Conservation (phyloP, 768 basidiomycete species). For the Mycena galericulata region DNA sequence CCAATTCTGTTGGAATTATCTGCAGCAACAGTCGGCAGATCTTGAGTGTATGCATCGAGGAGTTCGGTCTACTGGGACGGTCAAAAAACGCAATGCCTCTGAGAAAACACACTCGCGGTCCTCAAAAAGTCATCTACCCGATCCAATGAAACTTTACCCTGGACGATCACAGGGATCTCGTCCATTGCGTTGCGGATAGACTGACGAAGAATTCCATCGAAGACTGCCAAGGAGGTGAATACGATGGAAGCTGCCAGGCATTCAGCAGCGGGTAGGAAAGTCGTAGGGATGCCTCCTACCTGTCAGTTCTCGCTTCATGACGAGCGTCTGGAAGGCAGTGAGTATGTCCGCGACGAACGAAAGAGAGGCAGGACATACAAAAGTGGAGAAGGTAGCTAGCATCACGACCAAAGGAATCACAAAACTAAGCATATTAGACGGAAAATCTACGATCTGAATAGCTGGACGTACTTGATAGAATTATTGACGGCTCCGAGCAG, state of each 20-base stretch:
- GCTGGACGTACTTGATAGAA: slow-evolving; percentile 49
- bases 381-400: slow-evolving; percentile 56
- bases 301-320: slow-evolving; percentile 34
- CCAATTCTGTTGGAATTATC: slow-evolving; percentile 43
- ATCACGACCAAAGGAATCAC: slow-evolving; percentile 64
- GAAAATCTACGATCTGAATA: background rate
- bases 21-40: background rate
- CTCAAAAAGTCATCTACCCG: slow-evolving; percentile 62
- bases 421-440: slow-evolving; percentile 43
- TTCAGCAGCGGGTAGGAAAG: slow-evolving; percentile 6
- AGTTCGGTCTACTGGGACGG: slow-evolving; percentile 45
- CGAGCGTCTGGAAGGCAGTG: slow-evolving; percentile 1
- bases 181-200: slow-evolving; percentile 48
- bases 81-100: background rate
- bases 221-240: slow-evolving; percentile 35
- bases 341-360: background rate
- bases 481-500: slow-evolving; percentile 54
- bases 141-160: slow-evolving; percentile 58
- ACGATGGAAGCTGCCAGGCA: slow-evolving; percentile 36
- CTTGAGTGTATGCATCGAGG: slow-evolving; percentile 42
- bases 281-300: background rate
- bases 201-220: slow-evolving; percentile 47
- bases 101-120: slow-evolving; percentile 39
- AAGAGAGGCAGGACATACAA: slow-evolving; percentile 43
- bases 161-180: slow-evolving; percentile 43